phyloP scores from a whole-genome alignment of 495 filamentous ascomycete genomes.

The Xylaria grammica region DNA sequence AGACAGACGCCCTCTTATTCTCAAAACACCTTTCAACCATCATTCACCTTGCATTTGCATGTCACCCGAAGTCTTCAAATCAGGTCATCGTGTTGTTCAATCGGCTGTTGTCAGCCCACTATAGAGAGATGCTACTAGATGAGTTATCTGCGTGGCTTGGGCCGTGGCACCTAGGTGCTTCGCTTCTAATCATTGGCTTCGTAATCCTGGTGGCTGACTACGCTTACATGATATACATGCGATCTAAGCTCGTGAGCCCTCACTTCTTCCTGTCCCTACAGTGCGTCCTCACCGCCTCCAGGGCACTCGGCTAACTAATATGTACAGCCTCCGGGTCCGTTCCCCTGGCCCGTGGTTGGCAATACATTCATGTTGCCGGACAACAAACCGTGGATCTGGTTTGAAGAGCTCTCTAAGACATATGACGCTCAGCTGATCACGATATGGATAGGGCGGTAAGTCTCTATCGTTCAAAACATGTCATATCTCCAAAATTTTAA shows the following conservation, averaged over 20 bases:
- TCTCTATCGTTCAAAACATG: background rate
- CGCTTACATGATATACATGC: slow-evolving; percentile 53
- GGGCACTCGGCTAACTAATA: background rate
- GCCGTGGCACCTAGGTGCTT: slow-evolving; percentile 26
- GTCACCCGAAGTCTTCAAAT: background rate
- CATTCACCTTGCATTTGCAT: background rate
- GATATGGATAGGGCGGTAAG: slow-evolving; percentile 63
- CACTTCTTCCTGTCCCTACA: background rate
- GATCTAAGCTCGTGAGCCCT: slow-evolving; percentile 45
- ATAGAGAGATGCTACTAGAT: background rate
- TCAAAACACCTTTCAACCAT: background rate
- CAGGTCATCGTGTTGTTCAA: slow-evolving; percentile 29
- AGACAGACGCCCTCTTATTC: background rate
- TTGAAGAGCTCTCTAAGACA: slow-evolving; percentile 61
- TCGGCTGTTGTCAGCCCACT: slow-evolving; percentile 18
- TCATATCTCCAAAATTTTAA: background rate
- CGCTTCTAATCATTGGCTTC: slow-evolving; percentile 34
- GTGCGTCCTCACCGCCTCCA: background rate
- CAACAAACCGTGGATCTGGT: slow-evolving; percentile 69
- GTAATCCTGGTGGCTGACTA: slow-evolving; percentile 51
- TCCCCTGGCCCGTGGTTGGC: slow-evolving; percentile 55
- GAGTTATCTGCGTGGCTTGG: slow-evolving; percentile 23
- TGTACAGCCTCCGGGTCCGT: slow-evolving; percentile 61
- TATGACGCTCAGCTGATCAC: slow-evolving; percentile 63
- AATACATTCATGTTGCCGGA: slow-evolving; percentile 64